Conservation (phyloP, 768 basidiomycete genomes). For the Suillus occidentalis region DNA sequence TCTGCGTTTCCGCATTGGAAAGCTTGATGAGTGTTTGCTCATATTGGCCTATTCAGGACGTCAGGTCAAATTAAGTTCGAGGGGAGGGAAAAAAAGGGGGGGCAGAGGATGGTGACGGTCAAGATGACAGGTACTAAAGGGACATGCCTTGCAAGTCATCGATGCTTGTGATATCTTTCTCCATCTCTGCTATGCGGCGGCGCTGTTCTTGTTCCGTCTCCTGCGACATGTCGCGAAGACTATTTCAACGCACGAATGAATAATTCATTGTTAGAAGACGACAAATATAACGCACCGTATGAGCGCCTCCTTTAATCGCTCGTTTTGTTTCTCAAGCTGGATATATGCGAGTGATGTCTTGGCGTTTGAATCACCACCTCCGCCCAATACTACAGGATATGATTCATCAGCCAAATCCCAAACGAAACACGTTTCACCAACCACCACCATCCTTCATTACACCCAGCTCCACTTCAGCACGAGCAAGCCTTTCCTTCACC, state of each 20-base stretch:
- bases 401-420: conserved; percentile 9
- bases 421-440: conserved; percentile 11
- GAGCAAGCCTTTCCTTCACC: conserved; percentile 72
- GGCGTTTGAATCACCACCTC: conserved; percentile 33
- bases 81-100: background rate
- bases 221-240: conserved; percentile 84
- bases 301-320: conserved; percentile 91
- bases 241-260: conserved; percentile 27
- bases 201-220: conserved; percentile 88
- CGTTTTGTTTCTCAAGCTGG: conserved; percentile 96
- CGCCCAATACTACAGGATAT: conserved; percentile 20
- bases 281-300: conserved; percentile 53
- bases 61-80: conserved; percentile 1
- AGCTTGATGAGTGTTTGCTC: conserved; percentile 79
- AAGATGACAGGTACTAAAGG: background rate
- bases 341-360: conserved; percentile 68
- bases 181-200: conserved; percentile 79
- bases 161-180: conserved; percentile 76
- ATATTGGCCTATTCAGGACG: conserved; percentile 58
- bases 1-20: conserved; percentile 84
- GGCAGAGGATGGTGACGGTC: background rate
- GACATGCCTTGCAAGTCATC: conserved; percentile 78
- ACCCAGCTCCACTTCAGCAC: conserved; percentile 80
- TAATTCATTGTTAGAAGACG: background rate
- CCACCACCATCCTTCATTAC: conserved; percentile 65